Conservation (phyloP, 441 rosid genomes). For the Pelargonium citronellum region DNA sequence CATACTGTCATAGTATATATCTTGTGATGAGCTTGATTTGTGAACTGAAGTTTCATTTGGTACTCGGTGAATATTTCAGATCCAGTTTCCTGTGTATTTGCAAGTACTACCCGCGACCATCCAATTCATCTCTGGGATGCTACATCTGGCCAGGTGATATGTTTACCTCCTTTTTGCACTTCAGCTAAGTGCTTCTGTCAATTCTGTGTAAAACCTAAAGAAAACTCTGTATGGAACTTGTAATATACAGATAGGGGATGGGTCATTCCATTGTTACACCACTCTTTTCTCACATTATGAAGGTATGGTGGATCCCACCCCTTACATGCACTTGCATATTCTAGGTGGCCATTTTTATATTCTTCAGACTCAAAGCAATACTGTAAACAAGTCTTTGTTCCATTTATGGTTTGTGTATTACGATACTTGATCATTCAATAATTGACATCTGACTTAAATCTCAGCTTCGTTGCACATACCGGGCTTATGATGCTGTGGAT, state of each 20-base stretch:
- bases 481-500: constrained; percentile 91
- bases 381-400: constrained; percentile 5
- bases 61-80: constrained; percentile 41
- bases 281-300: background rate
- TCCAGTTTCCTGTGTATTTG: constrained; percentile 79
- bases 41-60: constrained; percentile 18
- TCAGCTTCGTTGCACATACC: constrained; percentile 94
- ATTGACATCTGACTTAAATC: constrained; percentile 19
- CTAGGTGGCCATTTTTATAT: background rate
- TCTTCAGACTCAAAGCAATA: constrained; percentile 8
- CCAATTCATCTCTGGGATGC: constrained; percentile 99
- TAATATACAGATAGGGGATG: constrained; percentile 6
- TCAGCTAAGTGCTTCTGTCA: constrained; percentile 3
- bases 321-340: background rate
- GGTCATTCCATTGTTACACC: background rate
- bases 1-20: background rate
- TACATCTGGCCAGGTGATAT: constrained; percentile 64
- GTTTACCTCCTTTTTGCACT: background rate
- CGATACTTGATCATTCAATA: constrained; percentile 20
- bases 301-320: constrained; percentile 5
- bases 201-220: constrained; percentile 2
- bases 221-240: constrained; percentile 13
- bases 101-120: constrained; percentile 80
- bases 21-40: constrained; percentile 1
- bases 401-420: constrained; percentile 11